phyloP scores from a whole-genome alignment of 2,329 filamentous ascomycete species.

The Ilyonectria robusta region DNA sequence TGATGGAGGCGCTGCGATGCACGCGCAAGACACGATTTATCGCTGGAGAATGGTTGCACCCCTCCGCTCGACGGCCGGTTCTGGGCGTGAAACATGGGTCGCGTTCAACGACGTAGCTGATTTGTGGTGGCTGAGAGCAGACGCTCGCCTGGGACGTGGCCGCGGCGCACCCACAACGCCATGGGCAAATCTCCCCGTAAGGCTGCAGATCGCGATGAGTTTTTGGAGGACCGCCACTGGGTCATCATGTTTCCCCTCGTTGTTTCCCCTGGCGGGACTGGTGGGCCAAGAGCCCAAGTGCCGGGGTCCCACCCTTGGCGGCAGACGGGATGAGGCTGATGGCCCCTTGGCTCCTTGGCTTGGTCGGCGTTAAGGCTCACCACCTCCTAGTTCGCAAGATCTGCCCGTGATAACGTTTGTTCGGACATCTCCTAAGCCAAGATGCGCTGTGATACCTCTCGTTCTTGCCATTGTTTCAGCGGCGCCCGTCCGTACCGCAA shows the following conservation, averaged over 20 bases:
- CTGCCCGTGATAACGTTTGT: slow-evolving; percentile 8
- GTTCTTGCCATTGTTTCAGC: slow-evolving; percentile 4
- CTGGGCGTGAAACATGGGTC: slow-evolving; percentile 10
- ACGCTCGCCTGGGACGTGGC: not conserved
- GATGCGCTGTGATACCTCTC: slow-evolving; percentile 3
- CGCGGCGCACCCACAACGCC: not conserved
- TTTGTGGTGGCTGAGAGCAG: slow-evolving; percentile 10
- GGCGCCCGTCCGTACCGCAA: not conserved
- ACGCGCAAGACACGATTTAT: not conserved
- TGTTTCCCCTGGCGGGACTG: slow-evolving; percentile 12
- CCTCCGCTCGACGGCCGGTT: not conserved
- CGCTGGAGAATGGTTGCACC: not conserved
- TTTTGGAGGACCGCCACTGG: slow-evolving; percentile 7
- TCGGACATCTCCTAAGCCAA: not conserved
- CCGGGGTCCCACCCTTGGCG: slow-evolving; percentile 37
- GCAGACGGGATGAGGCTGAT: slow-evolving; percentile 40
- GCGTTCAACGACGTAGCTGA: slow-evolving; percentile 11
- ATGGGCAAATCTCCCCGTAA: slow-evolving; percentile 24
- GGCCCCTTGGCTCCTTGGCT: slow-evolving; percentile 29
- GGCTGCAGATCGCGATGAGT: slow-evolving; percentile 41
- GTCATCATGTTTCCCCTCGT: slow-evolving; percentile 17
- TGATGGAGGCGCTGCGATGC: not conserved
- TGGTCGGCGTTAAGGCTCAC: slow-evolving; percentile 20
- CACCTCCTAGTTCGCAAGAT: not conserved
- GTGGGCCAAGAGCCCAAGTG: slow-evolving; percentile 20